phyloP scores from a whole-genome alignment of 306 rosid genomes.

The Casuarina cunninghamiana region DNA sequence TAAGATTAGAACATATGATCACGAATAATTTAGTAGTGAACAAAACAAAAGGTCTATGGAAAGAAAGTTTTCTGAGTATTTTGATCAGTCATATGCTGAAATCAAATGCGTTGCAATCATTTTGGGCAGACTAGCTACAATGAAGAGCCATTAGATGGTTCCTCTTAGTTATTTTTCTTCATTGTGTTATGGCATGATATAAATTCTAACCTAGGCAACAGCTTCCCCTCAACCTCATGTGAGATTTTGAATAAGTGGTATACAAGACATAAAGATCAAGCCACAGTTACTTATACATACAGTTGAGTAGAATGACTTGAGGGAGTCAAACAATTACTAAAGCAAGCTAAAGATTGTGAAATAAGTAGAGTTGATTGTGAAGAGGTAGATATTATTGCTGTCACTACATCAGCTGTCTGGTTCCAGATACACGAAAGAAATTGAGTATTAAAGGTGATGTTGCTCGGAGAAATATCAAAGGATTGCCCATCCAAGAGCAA shows the following conservation, averaged over 20 bases:
- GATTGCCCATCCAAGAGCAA: not conserved
- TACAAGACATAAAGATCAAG: not conserved
- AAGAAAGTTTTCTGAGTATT: too few species aligned
- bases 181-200: not conserved
- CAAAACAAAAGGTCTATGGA: too few species aligned
- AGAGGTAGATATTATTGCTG: not conserved
- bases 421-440: not conserved
- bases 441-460: not conserved
- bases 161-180: not conserved
- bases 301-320: not conserved
- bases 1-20: too few species aligned
- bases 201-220: not conserved
- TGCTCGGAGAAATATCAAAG: not conserved
- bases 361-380: not conserved
- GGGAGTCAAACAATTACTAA: not conserved
- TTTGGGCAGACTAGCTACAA: not conserved
- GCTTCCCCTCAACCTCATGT: not conserved
- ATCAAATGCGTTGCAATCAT: not conserved
- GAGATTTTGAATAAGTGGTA: not conserved
- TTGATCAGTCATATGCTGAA: not conserved
- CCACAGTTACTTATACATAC: not conserved
- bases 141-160: not conserved
- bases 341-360: not conserved
- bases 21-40: too few species aligned
- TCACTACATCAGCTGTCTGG: not conserved